These are phyloP conservation scores for Chytriomyces sp. DNA, from an alignment of 192 early-diverging fungal genomes.

Conservation along the genomic window DNA sequence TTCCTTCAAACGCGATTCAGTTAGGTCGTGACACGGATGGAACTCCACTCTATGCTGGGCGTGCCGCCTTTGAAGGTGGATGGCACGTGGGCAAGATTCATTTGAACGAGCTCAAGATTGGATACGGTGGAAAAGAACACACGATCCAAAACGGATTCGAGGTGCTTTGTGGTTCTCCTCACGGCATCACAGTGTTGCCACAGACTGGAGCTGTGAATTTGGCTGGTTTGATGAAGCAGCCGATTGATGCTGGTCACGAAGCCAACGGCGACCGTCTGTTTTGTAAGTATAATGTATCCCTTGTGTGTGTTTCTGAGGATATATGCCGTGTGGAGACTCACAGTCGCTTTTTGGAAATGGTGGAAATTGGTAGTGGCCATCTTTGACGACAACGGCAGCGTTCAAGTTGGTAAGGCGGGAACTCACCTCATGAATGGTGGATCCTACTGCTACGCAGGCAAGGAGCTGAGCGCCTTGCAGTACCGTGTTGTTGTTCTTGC, in stretches of 20 bases:
- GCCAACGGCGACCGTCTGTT: slow-evolving; percentile 59
- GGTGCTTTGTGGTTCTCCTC: slow-evolving; percentile 64
- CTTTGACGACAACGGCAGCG: neutral
- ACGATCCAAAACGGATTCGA: slow-evolving; percentile 48
- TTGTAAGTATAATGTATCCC: slow-evolving; percentile 53
- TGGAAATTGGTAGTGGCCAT: slow-evolving; percentile 3
- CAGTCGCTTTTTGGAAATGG: neutral
- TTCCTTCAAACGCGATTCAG: slow-evolving; percentile 54
- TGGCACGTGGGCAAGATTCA: slow-evolving; percentile 44
- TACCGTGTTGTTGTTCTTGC: slow-evolving; percentile 31
- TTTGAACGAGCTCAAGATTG: slow-evolving; percentile 41
- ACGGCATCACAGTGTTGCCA: slow-evolving; percentile 55
- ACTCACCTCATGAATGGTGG: slow-evolving; percentile 5
- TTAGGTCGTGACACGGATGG: slow-evolving; percentile 63
- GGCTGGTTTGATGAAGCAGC: slow-evolving; percentile 34
- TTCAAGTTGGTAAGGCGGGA: slow-evolving; percentile 23
- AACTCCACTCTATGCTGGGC: slow-evolving; percentile 63
- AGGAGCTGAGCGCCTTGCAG: slow-evolving; percentile 23
- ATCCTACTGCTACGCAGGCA: slow-evolving; percentile 24
- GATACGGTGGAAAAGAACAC: slow-evolving; percentile 60
- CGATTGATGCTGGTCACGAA: slow-evolving; percentile 63
- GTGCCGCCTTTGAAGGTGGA: slow-evolving; percentile 37
- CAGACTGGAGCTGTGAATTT: slow-evolving; percentile 47
- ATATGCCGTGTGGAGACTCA: too few relatives aligned
- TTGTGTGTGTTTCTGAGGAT: slow-evolving; percentile 53